Conservation (phyloP, 2,329 filamentous ascomycete genomes). For the Aspergillus sp. region DNA sequence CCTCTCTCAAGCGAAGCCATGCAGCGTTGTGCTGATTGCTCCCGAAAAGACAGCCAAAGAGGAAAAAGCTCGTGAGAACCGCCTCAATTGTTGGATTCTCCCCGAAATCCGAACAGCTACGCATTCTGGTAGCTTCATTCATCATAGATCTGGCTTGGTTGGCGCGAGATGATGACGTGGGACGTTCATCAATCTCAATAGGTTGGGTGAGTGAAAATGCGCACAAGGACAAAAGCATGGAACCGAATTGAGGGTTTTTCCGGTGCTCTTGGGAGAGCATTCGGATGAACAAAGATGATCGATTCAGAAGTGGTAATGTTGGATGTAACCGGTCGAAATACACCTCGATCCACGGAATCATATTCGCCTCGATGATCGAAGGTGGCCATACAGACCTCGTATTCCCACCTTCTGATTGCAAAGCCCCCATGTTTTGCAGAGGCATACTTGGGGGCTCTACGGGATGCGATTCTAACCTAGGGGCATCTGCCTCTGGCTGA, state of each 20-base stretch:
- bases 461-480: slow-evolving; percentile 14
- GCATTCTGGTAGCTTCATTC: slow-evolving; percentile 40
- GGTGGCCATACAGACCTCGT: slow-evolving; percentile 31
- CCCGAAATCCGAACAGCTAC: slow-evolving; percentile 37
- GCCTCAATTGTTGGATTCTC: slow-evolving; percentile 38
- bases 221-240: slow-evolving; percentile 39
- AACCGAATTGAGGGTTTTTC: slow-evolving; percentile 38
- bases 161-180: slow-evolving; percentile 28
- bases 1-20: slow-evolving; percentile 74
- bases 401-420: slow-evolving; percentile 15
- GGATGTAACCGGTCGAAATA: slow-evolving; percentile 42
- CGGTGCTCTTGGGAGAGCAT: slow-evolving; percentile 41
- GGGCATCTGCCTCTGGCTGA: slow-evolving; percentile 16
- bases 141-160: slow-evolving; percentile 38
- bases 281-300: slow-evolving; percentile 37
- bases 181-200: slow-evolving; percentile 39
- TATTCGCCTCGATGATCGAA: slow-evolving; percentile 35
- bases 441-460: slow-evolving; percentile 14
- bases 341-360: slow-evolving; percentile 40
- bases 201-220: slow-evolving; percentile 43
- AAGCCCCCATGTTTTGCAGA: slow-evolving; percentile 13
- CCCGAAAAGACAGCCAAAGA: slow-evolving; percentile 68
- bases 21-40: slow-evolving; percentile 71
- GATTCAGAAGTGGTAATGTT: slow-evolving; percentile 38
- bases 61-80: slow-evolving; percentile 66